Evolutionary conservation across 768 basidiomycete genomes (phyloP).

Genomic region (Rhizopogon vinicolor): DNA sequence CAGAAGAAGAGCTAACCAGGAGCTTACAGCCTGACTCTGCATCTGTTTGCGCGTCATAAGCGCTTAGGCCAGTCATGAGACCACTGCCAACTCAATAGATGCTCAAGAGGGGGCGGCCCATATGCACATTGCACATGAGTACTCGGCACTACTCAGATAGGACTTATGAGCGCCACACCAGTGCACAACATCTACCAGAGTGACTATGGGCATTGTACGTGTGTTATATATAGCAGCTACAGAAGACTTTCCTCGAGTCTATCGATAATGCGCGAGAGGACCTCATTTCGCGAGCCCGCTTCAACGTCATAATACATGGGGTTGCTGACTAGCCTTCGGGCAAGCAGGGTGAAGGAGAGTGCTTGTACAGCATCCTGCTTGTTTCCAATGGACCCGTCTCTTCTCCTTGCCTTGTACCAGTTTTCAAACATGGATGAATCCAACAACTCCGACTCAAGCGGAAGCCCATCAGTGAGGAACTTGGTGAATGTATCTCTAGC

Average conservation of each 20-base stretch:
- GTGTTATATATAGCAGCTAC: too few species aligned
- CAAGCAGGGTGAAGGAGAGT: constrained; percentile 79
- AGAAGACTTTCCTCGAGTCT: constrained; percentile 19
- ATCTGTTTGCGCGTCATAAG: constrained; percentile 41
- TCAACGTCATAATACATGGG: constrained; percentile 78
- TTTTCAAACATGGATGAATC: constrained; percentile 41
- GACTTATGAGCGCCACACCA: too few species aligned
- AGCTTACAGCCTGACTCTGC: constrained; percentile 81
- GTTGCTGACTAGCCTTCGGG: constrained; percentile 67
- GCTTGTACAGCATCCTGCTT: constrained; percentile 72
- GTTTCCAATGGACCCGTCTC: constrained; percentile 33
- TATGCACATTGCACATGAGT: too few species aligned
- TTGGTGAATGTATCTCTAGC: constrained; percentile 75
- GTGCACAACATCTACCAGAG: too few species aligned
- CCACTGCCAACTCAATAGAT: too few species aligned
- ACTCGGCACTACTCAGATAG: too few species aligned
- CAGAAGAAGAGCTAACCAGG: constrained; percentile 81
- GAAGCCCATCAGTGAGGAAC: constrained; percentile 80
- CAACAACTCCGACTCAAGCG: constrained; percentile 77
- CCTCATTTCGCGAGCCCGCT: constrained; percentile 40
- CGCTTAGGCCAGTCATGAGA: too few species aligned
- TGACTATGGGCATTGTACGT: too few species aligned
- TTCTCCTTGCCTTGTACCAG: constrained; percentile 43
- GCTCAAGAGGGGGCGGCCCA: too few species aligned
- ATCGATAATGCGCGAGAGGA: constrained; percentile 71